A percentile compares a stretch with the other conserved stretches of the same genome.
phyloP scores from a whole-genome alignment of 2,329 filamentous ascomycete genomes.

The Samsoniella hepiali region DNA sequence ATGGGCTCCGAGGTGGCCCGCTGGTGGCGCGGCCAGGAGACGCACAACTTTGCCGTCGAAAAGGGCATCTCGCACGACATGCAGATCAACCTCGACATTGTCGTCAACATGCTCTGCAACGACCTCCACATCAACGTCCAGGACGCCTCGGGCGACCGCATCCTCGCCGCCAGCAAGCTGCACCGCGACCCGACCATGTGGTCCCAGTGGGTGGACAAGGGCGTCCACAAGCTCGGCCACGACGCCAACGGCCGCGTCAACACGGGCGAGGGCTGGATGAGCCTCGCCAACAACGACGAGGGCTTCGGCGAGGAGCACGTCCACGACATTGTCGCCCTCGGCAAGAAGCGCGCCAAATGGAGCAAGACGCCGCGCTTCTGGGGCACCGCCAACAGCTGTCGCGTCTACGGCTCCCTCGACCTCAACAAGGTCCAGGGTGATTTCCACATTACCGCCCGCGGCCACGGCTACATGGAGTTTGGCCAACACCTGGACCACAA shows the following conservation, averaged over 20 bases:
- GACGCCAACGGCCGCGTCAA: conserved; percentile 54
- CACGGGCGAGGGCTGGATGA: conserved; percentile 56
- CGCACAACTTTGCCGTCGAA: conserved; percentile 89
- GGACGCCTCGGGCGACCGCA: conserved; percentile 88
- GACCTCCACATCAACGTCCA: conserved; percentile 96
- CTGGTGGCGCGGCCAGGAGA: conserved; percentile 82
- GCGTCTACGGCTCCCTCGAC: conserved; percentile 84
- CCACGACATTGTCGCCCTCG: conserved; percentile 80
- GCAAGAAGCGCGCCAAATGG: conserved; percentile 61
- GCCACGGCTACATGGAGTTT: conserved; percentile 87
- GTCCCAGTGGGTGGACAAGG: conserved; percentile 75
- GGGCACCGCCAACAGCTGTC: conserved; percentile 67
- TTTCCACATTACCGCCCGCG: conserved; percentile 93
- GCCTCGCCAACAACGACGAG: conserved; percentile 51
- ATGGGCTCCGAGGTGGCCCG: conserved; percentile 72
- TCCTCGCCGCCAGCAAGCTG: conserved; percentile 74
- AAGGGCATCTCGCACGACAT: conserved; percentile 83
- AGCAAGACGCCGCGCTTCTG: conserved; percentile 71
- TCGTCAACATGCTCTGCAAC: conserved; percentile 81
- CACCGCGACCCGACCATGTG: conserved; percentile 76
- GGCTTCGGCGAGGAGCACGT: conserved; percentile 79
- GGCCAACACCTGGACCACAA: conserved; percentile 73
- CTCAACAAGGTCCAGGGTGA: conserved; percentile 97
- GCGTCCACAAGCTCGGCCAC: conserved; percentile 55
- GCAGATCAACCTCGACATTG: conserved; percentile 94